phyloP scores from a whole-genome alignment of 768 basidiomycete species.

The Lentinus tigrinus region DNA sequence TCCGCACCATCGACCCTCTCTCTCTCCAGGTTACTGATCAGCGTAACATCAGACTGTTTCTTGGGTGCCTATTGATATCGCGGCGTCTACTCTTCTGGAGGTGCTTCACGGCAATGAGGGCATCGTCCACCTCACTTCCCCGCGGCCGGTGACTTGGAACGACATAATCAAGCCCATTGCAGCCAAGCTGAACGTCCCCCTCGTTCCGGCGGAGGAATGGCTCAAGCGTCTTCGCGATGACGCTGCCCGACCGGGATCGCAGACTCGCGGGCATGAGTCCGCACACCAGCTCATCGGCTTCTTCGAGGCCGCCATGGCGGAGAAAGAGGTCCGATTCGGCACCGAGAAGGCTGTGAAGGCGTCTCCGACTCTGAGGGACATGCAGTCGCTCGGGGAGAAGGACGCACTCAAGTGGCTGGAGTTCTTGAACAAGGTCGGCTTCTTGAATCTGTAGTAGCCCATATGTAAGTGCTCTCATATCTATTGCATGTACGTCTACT shows the following conservation, averaged over 20 bases:
- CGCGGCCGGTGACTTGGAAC: conserved; percentile 24
- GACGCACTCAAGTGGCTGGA: conserved; percentile 16
- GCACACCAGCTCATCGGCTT: conserved; percentile 12
- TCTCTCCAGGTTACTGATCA: background rate
- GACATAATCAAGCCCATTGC: conserved; percentile 19
- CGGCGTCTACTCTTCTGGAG: conserved; percentile 7
- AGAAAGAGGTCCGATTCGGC: conserved; percentile 5
- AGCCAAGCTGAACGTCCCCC: conserved; percentile 14
- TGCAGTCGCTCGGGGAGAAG: conserved; percentile 9
- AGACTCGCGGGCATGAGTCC: conserved; percentile 6
- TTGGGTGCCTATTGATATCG: conserved; percentile 5
- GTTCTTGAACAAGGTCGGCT: conserved; percentile 14
- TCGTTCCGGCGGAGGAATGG: conserved; percentile 25
- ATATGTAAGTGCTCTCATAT: no score
- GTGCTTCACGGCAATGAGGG: background rate
- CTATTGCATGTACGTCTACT: no score
- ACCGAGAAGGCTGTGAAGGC: conserved; percentile 7
- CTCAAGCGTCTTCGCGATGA: conserved; percentile 14
- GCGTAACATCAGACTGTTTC: background rate
- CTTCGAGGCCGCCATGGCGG: conserved; percentile 11
- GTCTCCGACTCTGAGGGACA: conserved; percentile 7
- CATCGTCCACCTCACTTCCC: conserved; percentile 23
- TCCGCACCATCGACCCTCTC: background rate
- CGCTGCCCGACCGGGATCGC: background rate
- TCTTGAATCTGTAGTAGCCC: background rate